Evolutionary conservation across 2,329 filamentous ascomycete genomes (phyloP).

Genomic region (Basipetospora chlamydospora): DNA sequence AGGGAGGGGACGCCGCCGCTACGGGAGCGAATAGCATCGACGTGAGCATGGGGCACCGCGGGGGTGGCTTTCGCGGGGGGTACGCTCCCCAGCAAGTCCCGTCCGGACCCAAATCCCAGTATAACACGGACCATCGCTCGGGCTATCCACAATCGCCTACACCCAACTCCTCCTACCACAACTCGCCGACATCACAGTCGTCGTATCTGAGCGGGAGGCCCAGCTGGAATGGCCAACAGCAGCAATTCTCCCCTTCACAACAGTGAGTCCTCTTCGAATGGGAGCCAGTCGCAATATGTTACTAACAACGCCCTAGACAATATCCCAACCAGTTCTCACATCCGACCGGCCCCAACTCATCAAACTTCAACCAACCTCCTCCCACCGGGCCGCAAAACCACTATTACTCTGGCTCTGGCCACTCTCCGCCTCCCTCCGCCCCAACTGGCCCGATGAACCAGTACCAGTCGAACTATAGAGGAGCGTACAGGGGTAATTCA

Average conservation of each 20-base stretch:
- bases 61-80: slow-evolving; percentile 8
- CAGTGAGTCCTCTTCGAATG: slow-evolving; percentile 25
- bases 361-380: slow-evolving; percentile 1
- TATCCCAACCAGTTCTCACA: not conserved
- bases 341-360: not conserved
- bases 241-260: slow-evolving; percentile 22
- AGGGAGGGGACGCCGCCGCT: slow-evolving; percentile 15
- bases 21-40: slow-evolving; percentile 36
- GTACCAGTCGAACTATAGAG: slow-evolving; percentile 30
- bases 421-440: slow-evolving; percentile 34
- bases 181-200: slow-evolving; percentile 27
- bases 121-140: slow-evolving; percentile 19
- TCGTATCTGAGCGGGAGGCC: slow-evolving; percentile 24
- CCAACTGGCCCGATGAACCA: slow-evolving; percentile 43
- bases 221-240: slow-evolving; percentile 21
- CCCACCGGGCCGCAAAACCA: slow-evolving; percentile 1
- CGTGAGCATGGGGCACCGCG: slow-evolving; percentile 32
- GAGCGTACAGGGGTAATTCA: slow-evolving; percentile 29
- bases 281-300: not conserved
- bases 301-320: not conserved
- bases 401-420: not conserved
- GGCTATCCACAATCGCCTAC: slow-evolving; percentile 27
- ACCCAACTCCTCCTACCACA: slow-evolving; percentile 27
- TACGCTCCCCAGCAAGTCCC: slow-evolving; percentile 7
- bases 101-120: slow-evolving; percentile 22